phyloP scores from a whole-genome alignment of 192 early-diverging fungal genomes.

The Pilaira anomala region DNA sequence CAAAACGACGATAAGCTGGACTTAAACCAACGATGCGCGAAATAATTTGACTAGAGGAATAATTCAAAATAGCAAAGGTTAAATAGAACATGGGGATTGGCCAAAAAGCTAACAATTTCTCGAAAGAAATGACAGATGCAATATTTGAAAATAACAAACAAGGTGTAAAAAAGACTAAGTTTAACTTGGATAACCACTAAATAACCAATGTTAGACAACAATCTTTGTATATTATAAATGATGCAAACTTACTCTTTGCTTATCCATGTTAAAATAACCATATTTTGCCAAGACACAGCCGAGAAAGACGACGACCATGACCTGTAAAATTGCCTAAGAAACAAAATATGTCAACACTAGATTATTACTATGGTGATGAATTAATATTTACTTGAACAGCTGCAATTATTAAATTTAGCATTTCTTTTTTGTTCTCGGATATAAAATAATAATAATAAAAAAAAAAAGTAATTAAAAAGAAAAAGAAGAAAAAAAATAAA shows the following conservation, averaged over 20 bases:
- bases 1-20: slow-evolving; percentile 56
- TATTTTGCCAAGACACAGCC: slow-evolving; percentile 28
- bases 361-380: too few species aligned
- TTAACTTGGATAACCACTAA: slow-evolving; percentile 56
- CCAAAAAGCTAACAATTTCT: slow-evolving; percentile 65
- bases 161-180: slow-evolving; percentile 72
- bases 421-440: slow-evolving; percentile 2
- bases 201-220: neutral
- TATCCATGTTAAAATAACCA: slow-evolving; percentile 31
- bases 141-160: slow-evolving; percentile 75
- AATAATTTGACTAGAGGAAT: slow-evolving; percentile 34
- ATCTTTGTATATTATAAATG: neutral
- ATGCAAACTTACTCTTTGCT: slow-evolving; percentile 34
- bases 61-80: slow-evolving; percentile 37
- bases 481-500: neutral
- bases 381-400: slow-evolving; percentile 25
- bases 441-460: neutral
- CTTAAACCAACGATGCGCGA: slow-evolving; percentile 42
- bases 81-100: slow-evolving; percentile 59
- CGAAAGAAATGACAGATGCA: slow-evolving; percentile 61
- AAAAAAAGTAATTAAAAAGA: slow-evolving; percentile 1
- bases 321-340: slow-evolving; percentile 31
- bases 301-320: slow-evolving; percentile 30
- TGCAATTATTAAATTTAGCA: slow-evolving; percentile 31
- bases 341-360: too few species aligned